Percentiles rank a stretch among this genome's conserved stretches.
Conservation (phyloP, 345 rosid genomes). For the Theobroma cacao region DNA sequence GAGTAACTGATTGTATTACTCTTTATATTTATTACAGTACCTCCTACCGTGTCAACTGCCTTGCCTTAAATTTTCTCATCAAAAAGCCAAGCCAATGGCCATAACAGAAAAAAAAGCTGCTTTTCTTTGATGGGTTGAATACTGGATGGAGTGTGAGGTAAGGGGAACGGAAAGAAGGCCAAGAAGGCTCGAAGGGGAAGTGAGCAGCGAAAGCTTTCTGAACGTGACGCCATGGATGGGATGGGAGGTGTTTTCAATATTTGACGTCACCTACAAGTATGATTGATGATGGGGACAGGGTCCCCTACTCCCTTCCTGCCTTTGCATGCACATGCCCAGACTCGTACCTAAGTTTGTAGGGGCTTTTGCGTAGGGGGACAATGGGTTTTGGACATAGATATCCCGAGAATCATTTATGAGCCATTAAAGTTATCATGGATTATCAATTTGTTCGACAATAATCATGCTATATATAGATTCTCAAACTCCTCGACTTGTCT, state of each 20-base stretch:
- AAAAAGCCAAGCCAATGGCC: neutral
- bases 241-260: neutral
- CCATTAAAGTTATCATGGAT: neutral
- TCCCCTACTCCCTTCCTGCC: neutral
- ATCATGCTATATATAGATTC: neutral
- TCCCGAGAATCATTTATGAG: neutral
- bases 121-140: neutral
- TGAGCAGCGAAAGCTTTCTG: conserved; percentile 7
- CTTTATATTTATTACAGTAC: neutral
- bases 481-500: neutral
- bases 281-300: conserved; percentile 24
- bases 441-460: neutral
- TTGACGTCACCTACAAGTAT: conserved; percentile 22
- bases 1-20: neutral
- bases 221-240: conserved; percentile 22
- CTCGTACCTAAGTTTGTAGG: neutral
- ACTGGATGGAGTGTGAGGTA: neutral
- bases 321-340: conserved; percentile 17
- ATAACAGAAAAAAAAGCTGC: neutral
- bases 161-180: neutral
- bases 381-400: conserved; percentile 1
- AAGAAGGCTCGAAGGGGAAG: neutral
- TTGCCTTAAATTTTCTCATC: neutral
- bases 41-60: neutral
- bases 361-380: conserved; percentile 13